phyloP scores from a whole-genome alignment of 805 yeast genomes.

The Hanseniaspora guilliermondii region DNA sequence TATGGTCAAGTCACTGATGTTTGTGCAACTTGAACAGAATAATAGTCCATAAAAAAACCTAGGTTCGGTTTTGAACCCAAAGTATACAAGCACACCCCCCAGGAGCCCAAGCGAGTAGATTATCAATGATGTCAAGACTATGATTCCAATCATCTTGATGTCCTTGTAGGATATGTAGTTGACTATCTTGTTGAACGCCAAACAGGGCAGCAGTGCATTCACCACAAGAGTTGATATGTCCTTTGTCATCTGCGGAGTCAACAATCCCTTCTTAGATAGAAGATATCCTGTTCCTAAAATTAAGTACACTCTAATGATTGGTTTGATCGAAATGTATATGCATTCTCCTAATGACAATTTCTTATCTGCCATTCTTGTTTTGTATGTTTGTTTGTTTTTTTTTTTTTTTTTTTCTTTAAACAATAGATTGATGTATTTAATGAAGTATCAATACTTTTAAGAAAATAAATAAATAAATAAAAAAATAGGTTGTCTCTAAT shows the following conservation, averaged over 20 bases:
- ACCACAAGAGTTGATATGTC: slow-evolving; percentile 60
- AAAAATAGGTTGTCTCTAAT: no score
- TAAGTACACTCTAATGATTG: slow-evolving; percentile 70
- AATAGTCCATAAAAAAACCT: slow-evolving; percentile 67
- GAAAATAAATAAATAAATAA: background rate
- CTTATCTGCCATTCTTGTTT: background rate
- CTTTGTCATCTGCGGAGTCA: slow-evolving; percentile 54
- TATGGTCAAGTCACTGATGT: slow-evolving; percentile 72
- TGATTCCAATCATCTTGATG: slow-evolving; percentile 57
- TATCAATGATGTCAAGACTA: slow-evolving; percentile 37
- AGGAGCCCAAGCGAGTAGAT: slow-evolving; percentile 27
- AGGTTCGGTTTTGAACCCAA: slow-evolving; percentile 30
- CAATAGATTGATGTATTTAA: no score
- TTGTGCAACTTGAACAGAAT: slow-evolving; percentile 64
- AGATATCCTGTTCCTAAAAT: slow-evolving; percentile 55
- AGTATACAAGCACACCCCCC: slow-evolving; percentile 29
- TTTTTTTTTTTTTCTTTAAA: no score
- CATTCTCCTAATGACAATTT: slow-evolving; percentile 40
- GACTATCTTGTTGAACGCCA: slow-evolving; percentile 64
- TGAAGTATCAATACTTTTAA: background rate
- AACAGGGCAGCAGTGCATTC: slow-evolving; percentile 57
- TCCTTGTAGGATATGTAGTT: slow-evolving; percentile 52
- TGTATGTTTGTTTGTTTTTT: background rate
- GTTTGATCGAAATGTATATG: slow-evolving; percentile 69
- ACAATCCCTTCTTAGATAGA: slow-evolving; percentile 49